Percentiles rank a stretch among this genome's conserved stretches.
phyloP scores from a whole-genome alignment of 345 rosid genomes.

The Euphorbia peplus region DNA sequence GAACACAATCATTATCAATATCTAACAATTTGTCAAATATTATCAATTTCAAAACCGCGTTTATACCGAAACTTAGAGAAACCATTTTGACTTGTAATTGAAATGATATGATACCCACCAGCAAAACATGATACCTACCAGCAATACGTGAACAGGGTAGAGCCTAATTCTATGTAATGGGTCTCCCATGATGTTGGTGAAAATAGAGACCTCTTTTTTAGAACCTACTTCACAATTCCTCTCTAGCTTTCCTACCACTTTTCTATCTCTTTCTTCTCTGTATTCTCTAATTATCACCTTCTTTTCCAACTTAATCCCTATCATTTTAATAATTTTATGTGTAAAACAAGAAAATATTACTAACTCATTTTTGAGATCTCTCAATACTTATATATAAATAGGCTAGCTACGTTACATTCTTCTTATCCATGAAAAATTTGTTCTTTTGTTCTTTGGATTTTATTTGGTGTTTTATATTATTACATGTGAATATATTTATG shows the following conservation, averaged over 20 bases:
- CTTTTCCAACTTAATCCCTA: conserved; percentile 25
- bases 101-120: too few relatives aligned
- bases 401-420: neutral
- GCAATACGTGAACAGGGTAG: conserved; percentile 48
- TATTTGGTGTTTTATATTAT: neutral
- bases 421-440: neutral
- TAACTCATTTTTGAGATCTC: neutral
- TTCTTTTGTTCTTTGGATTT: neutral
- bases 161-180: conserved; percentile 53
- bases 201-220: conserved; percentile 39
- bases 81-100: too few relatives aligned
- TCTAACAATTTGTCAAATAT: too few relatives aligned
- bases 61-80: too few relatives aligned
- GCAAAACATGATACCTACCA: conserved; percentile 21
- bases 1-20: too few relatives aligned
- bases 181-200: conserved; percentile 41
- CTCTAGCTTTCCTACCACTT: conserved; percentile 58
- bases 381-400: conserved; percentile 5
- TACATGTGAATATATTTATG: neutral
- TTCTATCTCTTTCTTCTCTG: conserved; percentile 36
- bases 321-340: conserved; percentile 20
- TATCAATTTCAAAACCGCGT: too few relatives aligned
- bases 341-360: neutral
- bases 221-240: conserved; percentile 40
- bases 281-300: conserved; percentile 43